Evolutionary conservation across 768 basidiomycete species (phyloP).

Genomic region (Boletus patriciae): DNA sequence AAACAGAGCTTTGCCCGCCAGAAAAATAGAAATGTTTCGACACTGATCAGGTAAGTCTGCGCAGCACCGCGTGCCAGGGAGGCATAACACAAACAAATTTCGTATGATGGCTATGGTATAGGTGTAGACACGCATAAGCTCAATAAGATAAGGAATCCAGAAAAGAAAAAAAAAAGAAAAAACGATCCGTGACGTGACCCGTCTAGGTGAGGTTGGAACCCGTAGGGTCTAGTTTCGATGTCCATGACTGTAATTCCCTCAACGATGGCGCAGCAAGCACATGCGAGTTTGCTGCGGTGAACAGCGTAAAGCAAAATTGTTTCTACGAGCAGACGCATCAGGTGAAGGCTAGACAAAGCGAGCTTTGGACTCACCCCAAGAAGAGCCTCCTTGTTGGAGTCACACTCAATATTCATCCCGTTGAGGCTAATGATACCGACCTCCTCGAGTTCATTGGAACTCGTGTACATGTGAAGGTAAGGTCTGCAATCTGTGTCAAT

Average conservation of each 20-base stretch:
- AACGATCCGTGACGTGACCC: neutral
- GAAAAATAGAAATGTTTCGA: constrained; percentile 2
- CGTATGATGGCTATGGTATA: constrained; percentile 30
- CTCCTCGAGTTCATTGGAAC: constrained; percentile 83
- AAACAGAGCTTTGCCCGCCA: neutral
- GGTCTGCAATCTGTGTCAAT: constrained; percentile 53
- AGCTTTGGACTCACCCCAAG: constrained; percentile 62
- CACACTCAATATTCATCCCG: constrained; percentile 83
- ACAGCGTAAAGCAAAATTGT: constrained; percentile 84
- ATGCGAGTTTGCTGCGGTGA: constrained; percentile 90
- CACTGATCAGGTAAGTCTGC: neutral
- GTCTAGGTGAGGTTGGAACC: constrained; percentile 51
- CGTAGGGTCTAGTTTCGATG: constrained; percentile 80
- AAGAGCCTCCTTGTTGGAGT: constrained; percentile 83
- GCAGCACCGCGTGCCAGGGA: neutral
- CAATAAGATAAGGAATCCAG: constrained; percentile 18
- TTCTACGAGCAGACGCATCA: constrained; percentile 48
- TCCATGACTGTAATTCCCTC: constrained; percentile 88
- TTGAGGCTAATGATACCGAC: constrained; percentile 77
- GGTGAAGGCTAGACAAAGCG: neutral
- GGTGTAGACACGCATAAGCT: constrained; percentile 19
- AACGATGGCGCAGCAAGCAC: constrained; percentile 77
- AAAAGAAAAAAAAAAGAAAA: neutral
- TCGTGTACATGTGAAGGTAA: constrained; percentile 85
- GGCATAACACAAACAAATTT: constrained; percentile 12